These are phyloP conservation scores for Pterocarpus santalinus DNA, from an alignment of 306 rosid species.

Conservation along the genomic window DNA sequence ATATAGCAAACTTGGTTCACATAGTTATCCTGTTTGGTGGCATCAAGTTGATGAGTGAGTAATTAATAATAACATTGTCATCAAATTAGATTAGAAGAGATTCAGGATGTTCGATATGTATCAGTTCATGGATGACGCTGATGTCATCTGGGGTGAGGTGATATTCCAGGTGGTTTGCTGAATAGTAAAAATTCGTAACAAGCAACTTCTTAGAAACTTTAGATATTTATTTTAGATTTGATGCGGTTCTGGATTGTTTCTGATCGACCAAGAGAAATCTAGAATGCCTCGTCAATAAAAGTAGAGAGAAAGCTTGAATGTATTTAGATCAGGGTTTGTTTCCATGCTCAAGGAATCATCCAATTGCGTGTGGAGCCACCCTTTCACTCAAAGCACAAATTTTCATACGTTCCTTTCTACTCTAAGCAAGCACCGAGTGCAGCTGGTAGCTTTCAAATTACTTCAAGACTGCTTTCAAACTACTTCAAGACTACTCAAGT, in stretches of 20 bases:
- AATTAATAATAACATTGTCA: neutral
- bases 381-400: neutral
- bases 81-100: neutral
- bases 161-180: neutral
- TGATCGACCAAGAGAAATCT: neutral
- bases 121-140: neutral
- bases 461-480: too few species aligned
- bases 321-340: neutral
- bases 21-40: too few species aligned
- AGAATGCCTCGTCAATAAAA: neutral
- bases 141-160: neutral
- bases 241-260: neutral
- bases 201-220: neutral
- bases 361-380: neutral
- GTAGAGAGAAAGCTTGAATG: neutral
- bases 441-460: neutral
- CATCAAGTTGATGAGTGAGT: neutral
- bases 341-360: neutral
- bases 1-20: too few species aligned
- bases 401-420: neutral
- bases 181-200: neutral
- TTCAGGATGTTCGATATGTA: neutral
- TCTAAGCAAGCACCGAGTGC: neutral
- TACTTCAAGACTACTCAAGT: neutral
- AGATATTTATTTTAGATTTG: neutral